A percentile compares a stretch with the other conserved stretches of the same genome.
phyloP scores from a whole-genome alignment of 2,329 filamentous ascomycete species.

The Drechmeria coniospora region DNA sequence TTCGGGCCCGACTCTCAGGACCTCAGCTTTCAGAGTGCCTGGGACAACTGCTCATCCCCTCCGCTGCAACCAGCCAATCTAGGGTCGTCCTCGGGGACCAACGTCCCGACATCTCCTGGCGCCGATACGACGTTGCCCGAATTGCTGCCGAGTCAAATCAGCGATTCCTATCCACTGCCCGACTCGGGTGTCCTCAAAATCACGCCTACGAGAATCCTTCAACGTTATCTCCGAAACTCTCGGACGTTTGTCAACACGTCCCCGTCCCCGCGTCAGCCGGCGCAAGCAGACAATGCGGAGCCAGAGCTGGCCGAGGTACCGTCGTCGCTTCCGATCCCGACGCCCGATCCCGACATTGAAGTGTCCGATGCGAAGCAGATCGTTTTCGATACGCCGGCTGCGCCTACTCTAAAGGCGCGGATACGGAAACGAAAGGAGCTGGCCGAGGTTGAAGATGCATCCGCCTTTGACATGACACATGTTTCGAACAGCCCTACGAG shows the following conservation, averaged over 20 bases:
- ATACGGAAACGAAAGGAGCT: conserved; percentile 2
- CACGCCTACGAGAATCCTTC: conserved; percentile 35
- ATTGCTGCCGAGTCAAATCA: conserved; percentile 34
- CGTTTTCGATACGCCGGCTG: conserved; percentile 13
- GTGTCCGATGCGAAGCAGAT: conserved; percentile 2
- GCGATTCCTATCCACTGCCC: conserved; percentile 35
- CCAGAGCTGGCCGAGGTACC: conserved; percentile 6
- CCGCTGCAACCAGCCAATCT: conserved; percentile 6
- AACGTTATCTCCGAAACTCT: conserved; percentile 27
- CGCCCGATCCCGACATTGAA: too few species aligned
- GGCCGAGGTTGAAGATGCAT: conserved; percentile 1
- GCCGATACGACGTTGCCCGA: too few species aligned
- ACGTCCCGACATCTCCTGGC: too few species aligned
- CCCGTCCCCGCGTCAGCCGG: conserved; percentile 5
- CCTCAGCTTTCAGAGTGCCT: conserved; percentile 28
- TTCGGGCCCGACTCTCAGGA: conserved; percentile 20
- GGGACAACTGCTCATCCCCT: conserved; percentile 27
- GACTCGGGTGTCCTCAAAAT: conserved; percentile 11
- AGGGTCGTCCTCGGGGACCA: too few species aligned
- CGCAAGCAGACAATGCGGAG: too few species aligned
- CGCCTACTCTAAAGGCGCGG: neutral
- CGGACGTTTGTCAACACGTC: conserved; percentile 11
- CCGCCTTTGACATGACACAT: conserved; percentile 14
- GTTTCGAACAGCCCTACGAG: conserved; percentile 16
- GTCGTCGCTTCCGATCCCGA: conserved; percentile 11